Evolutionary conservation across 2,329 filamentous ascomycete species (phyloP), one percentile per base, ranked within the genome.

Genomic region (Aspergillus pseudoviridinutans): DNA sequence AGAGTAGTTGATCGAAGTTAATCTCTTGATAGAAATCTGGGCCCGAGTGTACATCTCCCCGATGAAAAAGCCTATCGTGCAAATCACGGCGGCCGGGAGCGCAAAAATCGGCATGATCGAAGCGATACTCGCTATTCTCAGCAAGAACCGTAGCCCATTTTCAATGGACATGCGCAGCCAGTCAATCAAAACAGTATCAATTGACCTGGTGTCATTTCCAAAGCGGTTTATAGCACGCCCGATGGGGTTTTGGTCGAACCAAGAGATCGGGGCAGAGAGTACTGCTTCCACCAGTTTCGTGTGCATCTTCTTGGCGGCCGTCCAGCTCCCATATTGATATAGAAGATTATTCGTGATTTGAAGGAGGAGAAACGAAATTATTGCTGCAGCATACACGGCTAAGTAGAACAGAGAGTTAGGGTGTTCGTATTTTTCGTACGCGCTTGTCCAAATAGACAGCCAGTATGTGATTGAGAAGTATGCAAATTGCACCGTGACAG

Each of bases 321-420:
- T 72, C 83, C 83, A 85, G 6, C 80, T 79, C 22, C 83, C 83
- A 62, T 78, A 80, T 64, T 82, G 81, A 62, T 82, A 85, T 29
- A 78, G 70, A 3, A 70, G 51, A 35, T 64, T 61, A 51, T 66
- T 68, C 14, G 58, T 49, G 17, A 68, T 56, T 42, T 68, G 65
- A 12, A 70, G 49, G 1, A 62, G 14, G 3, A 68, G 59, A 49
- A 67, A 69, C 0, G 73, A 65, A 8, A 81, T 60, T 1, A 78
- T 79, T 50, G 82, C 71, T 2, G 68, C 74, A 0, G 79, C 77
- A 56, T 83, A 86, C 12, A 85, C 76, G 1, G 78, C 78, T 55
- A 85, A 72, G 60, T 85, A 85, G 63, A 79, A 84, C 8, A 28
- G 28, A 0, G 63, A 57, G 20, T 66, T 61, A 4, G 62, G 62